These are phyloP conservation scores for Phyllosticta paracitricarpa DNA, from an alignment of 2,329 filamentous ascomycete genomes.

Conservation along the genomic window DNA sequence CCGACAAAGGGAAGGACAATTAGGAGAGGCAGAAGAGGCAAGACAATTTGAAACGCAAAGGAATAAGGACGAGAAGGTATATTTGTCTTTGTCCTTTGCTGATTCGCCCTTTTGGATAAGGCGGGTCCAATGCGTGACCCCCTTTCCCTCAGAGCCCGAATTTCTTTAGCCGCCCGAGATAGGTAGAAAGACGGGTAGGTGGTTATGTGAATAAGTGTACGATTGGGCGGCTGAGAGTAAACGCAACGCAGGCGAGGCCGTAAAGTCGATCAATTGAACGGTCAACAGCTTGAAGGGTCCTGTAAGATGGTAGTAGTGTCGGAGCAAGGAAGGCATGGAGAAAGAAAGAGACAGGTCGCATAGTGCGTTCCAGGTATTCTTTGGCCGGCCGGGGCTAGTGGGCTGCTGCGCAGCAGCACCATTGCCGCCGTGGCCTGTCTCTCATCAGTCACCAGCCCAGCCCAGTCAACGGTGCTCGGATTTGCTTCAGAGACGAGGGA, in stretches of 20 bases:
- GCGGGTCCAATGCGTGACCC: no score
- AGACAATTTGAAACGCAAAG: no score
- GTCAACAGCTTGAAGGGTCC: neutral
- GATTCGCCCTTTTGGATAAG: no score
- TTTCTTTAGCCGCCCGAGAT: no score
- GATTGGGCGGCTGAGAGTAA: neutral
- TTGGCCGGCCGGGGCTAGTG: neutral
- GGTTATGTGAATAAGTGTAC: neutral
- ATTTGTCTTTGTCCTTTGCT: no score
- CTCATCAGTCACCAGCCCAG: neutral
- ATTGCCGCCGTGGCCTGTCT: neutral
- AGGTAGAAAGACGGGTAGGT: neutral
- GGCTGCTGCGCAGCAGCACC: neutral
- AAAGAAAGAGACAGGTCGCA: neutral
- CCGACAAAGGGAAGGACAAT: no score
- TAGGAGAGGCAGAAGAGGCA: no score
- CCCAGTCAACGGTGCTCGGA: neutral
- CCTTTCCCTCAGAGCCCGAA: no score
- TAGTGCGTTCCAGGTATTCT: neutral
- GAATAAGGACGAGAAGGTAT: no score
- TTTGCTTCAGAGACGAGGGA: neutral
- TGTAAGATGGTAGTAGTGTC: neutral
- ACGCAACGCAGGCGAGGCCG: neutral
- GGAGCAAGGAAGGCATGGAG: neutral
- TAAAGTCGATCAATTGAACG: neutral